Base-by-base conservation (phyloP, 805 yeast species). In the Vanderwaltozyma polyspora region DNA sequence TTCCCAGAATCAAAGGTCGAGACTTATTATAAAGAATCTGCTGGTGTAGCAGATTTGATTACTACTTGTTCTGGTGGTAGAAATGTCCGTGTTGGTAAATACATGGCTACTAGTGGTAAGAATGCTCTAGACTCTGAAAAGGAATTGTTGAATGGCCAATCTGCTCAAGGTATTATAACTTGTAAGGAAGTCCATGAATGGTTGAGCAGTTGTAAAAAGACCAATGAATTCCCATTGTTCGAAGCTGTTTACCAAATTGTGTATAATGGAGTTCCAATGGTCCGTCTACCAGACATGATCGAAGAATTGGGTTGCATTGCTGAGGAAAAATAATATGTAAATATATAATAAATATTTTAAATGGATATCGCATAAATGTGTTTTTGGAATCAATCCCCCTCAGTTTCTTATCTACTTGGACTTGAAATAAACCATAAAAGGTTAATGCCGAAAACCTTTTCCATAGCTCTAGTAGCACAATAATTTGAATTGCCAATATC, bases 21-120 rank as follows among this genome's bases (percentile, higher is more conserved):
- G 36, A 91, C 98, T 19, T 86, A 87, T 63, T 82, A 94, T 43
- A 79, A 77, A 57, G 97, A 91, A 64, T 72, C 84, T 44, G 94
- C 95, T 23, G 98, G 98, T 63, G 96, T 91, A 38, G 98, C 97
- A 28, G 98, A 89, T 60, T 70, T 89, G 52, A 91, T 89, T 62
- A 89, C 98, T 35, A 85, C 97, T 12, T 89, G 97, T 65, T 74
- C 93, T 14, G 95, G 95, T 52, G 98, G 98, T 53, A 76, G 98
- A 66, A 89, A 89, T 64, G 94, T 83, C 48, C 72, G 81, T 57
- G 94, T 89, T 38, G 95, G 91, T 34, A 75, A 71, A 47, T 79
- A 74, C 60, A 79, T 83, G 81, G 87, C 93, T 41, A 68, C 75
- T 60, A 70, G 86, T 40, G 79, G 79, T 37, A 82, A 75, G 51